Evolutionary conservation across 2,329 filamentous ascomycete species (phyloP).

Genomic region (Dothideomycetes sp.): DNA sequence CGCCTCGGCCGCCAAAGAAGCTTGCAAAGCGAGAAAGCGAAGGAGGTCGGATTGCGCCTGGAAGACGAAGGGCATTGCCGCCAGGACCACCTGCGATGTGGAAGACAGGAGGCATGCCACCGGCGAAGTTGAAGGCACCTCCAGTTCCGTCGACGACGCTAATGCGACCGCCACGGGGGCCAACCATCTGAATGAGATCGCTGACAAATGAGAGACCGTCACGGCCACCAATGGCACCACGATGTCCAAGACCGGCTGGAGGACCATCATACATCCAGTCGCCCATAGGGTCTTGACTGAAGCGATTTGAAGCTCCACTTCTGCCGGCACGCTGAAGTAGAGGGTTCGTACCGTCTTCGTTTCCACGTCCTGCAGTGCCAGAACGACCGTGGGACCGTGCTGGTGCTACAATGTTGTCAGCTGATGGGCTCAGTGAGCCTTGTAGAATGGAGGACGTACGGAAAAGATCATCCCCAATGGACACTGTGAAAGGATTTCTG

Average conservation of each 20-base stretch:
- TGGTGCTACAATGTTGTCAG: neutral
- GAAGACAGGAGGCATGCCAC: conserved; percentile 9
- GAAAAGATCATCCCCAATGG: neutral
- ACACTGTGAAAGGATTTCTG: neutral
- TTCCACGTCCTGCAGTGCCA: conserved; percentile 28
- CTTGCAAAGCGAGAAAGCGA: conserved; percentile 2
- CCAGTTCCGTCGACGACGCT: conserved; percentile 7
- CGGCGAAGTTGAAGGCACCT: conserved; percentile 4
- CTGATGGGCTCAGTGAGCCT: neutral
- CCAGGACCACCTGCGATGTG: conserved; percentile 7
- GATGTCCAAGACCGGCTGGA: neutral
- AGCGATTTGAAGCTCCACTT: conserved; percentile 2
- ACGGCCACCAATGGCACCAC: conserved; percentile 1
- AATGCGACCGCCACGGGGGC: conserved; percentile 6
- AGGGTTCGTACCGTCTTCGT: conserved; percentile 79
- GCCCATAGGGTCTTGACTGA: conserved; percentile 5
- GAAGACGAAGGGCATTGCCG: neutral
- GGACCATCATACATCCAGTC: conserved; percentile 3
- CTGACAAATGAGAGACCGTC: conserved; percentile 6
- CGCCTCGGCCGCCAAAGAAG: conserved; percentile 1
- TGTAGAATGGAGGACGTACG: neutral
- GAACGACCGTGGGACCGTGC: neutral
- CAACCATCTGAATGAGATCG: conserved; percentile 11
- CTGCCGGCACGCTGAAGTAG: conserved; percentile 48
- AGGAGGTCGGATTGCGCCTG: conserved; percentile 1